phyloP scores from a whole-genome alignment of 768 basidiomycete genomes.

The Pulveroboletus sp. region DNA sequence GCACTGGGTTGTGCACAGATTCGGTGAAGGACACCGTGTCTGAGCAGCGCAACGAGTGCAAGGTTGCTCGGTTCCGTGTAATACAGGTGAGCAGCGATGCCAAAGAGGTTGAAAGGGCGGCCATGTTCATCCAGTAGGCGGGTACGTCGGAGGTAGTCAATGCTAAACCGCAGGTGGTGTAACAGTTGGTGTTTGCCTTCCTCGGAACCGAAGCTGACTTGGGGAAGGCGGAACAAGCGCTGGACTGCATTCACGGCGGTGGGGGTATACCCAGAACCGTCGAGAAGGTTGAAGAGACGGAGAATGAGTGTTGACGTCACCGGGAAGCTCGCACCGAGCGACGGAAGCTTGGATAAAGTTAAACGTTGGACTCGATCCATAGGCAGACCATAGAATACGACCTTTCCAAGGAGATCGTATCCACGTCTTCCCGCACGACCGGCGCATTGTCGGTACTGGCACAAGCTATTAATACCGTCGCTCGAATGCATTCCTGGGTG shows the following conservation, averaged over 20 bases:
- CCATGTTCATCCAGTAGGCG: slow-evolving; percentile 52
- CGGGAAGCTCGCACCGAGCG: slow-evolving; percentile 61
- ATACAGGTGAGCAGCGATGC: slow-evolving; percentile 51
- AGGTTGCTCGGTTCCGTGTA: slow-evolving; percentile 71
- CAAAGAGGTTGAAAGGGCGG: slow-evolving; percentile 54
- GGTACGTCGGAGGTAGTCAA: slow-evolving; percentile 63
- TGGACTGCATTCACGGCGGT: slow-evolving; percentile 47
- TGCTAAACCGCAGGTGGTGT: slow-evolving; percentile 65
- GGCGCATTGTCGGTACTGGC: slow-evolving; percentile 67
- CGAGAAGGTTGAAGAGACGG: slow-evolving; percentile 60
- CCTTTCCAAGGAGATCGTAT: slow-evolving; percentile 64
- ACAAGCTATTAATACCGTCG: neutral
- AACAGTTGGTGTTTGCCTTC: slow-evolving; percentile 53
- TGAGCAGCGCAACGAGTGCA: slow-evolving; percentile 56
- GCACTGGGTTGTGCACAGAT: slow-evolving; percentile 46
- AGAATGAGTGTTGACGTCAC: slow-evolving; percentile 62
- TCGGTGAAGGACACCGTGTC: slow-evolving; percentile 53
- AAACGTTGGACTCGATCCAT: slow-evolving; percentile 62
- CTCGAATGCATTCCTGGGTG: neutral
- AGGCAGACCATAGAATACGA: slow-evolving; percentile 67
- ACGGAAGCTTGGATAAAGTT: slow-evolving; percentile 58
- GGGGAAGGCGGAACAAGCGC: slow-evolving; percentile 53
- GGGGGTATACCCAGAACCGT: slow-evolving; percentile 52
- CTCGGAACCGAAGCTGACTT: slow-evolving; percentile 53
- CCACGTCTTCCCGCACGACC: slow-evolving; percentile 73